Conservation (phyloP, 163 green algal genomes). For the Trebouxia gelatinosa region DNA sequence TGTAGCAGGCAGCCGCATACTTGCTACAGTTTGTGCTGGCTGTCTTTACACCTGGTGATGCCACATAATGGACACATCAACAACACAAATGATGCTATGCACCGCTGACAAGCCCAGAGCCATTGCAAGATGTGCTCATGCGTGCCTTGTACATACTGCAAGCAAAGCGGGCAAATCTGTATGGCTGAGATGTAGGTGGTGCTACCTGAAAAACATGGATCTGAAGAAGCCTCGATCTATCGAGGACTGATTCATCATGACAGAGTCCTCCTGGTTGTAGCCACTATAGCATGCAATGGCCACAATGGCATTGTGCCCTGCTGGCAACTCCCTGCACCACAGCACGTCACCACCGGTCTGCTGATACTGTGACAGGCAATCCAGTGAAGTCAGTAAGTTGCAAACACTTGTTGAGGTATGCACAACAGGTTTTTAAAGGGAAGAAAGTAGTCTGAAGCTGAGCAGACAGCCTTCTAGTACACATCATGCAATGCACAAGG, state of each 20-base stretch:
- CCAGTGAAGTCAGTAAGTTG: no score
- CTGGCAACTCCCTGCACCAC: conserved; percentile 65
- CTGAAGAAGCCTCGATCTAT: conserved; percentile 98
- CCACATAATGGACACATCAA: no score
- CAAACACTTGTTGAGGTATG: no score
- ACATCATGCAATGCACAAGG: neutral
- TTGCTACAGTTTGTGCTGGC: no score
- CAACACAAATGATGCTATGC: no score
- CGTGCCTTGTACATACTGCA: no score
- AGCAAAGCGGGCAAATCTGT: no score
- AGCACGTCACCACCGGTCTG: neutral
- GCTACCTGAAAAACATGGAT: conserved; percentile 91
- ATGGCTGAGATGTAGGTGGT: neutral
- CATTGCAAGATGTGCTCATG: no score
- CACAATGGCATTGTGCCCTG: conserved; percentile 90
- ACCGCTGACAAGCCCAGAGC: no score
- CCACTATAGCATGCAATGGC: conserved; percentile 95
- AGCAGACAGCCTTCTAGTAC: neutral
- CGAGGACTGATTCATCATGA: conserved; percentile 97
- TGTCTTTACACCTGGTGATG: no score
- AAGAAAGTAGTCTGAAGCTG: neutral
- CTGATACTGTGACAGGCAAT: neutral
- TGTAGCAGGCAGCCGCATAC: no score
- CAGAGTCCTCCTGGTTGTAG: conserved; percentile 99
- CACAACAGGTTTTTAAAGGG: neutral